Percentiles rank a stretch among this genome's conserved stretches.
These are phyloP conservation scores for Calonectria crousiana DNA, from an alignment of 2,329 filamentous ascomycete genomes.

Conservation along the genomic window DNA sequence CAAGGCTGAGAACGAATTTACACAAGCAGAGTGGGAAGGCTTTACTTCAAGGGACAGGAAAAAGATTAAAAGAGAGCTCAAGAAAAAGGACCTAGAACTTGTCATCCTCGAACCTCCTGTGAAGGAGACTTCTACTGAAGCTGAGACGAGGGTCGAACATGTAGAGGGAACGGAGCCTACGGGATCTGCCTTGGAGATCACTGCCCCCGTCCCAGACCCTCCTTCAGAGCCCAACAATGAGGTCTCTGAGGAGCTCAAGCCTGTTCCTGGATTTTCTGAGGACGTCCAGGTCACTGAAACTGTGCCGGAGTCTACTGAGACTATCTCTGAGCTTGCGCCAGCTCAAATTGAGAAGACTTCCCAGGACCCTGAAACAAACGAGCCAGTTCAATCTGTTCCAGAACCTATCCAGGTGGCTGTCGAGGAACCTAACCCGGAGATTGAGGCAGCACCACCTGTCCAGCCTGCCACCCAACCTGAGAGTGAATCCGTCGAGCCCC, in stretches of 20 bases:
- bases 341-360: background rate
- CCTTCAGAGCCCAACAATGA: background rate
- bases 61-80: slow-evolving; percentile 41
- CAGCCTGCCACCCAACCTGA: background rate
- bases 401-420: background rate
- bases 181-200: background rate
- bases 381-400: background rate
- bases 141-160: background rate
- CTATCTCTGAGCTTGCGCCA: background rate
- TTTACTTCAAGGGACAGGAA: slow-evolving; percentile 38
- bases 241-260: background rate
- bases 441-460: background rate
- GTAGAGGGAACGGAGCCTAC: background rate
- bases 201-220: background rate
- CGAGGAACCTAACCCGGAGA: background rate
- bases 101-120: slow-evolving; percentile 29
- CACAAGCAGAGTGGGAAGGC: slow-evolving; percentile 35
- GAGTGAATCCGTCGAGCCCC: background rate
- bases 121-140: background rate
- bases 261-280: background rate
- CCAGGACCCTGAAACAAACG: background rate
- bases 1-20: slow-evolving; percentile 36
- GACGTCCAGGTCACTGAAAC: background rate
- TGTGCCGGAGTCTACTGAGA: background rate
- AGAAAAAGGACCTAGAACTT: slow-evolving; percentile 37